Conservation (phyloP, 164 flowering plant species). For the Cinnamomum micranthum region DNA sequence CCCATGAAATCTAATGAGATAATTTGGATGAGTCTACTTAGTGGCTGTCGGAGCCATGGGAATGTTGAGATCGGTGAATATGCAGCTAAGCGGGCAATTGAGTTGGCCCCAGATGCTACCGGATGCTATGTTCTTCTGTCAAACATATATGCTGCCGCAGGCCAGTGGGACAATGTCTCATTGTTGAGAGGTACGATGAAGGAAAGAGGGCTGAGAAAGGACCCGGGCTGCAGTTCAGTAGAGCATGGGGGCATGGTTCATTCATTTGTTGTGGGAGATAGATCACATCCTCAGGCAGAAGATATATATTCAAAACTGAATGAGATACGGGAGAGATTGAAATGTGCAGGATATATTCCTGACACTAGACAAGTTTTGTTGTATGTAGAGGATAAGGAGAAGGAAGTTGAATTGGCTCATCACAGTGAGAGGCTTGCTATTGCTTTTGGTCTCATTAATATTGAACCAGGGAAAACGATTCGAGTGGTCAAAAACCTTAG, state of each 20-base stretch:
- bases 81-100: constrained; percentile 13
- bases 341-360: constrained; percentile 15
- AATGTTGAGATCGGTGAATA: constrained; percentile 16
- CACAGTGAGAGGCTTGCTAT: constrained; percentile 25
- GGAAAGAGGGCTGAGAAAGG: constrained; percentile 13
- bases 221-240: constrained; percentile 20
- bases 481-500: constrained; percentile 23
- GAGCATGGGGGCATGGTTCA: constrained; percentile 12
- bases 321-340: constrained; percentile 21
- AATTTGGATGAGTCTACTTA: constrained; percentile 19
- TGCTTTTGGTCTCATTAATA: constrained; percentile 20
- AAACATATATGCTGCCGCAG: constrained; percentile 18
- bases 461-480: constrained; percentile 10
- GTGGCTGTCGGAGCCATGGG: constrained; percentile 17
- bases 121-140: constrained; percentile 22
- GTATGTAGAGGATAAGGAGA: constrained; percentile 18
- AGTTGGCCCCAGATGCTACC: constrained; percentile 14
- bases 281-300: constrained; percentile 13
- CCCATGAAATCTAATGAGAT: constrained; percentile 12
- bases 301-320: constrained; percentile 19
- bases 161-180: constrained; percentile 15
- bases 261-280: constrained; percentile 16
- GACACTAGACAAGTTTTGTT: constrained; percentile 18
- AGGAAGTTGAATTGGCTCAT: constrained; percentile 18
- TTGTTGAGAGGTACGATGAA: constrained; percentile 18